Evolutionary conservation across 1,284 basidiomycete species (phyloP).

Genomic region (Marasmius tenuissimus): DNA sequence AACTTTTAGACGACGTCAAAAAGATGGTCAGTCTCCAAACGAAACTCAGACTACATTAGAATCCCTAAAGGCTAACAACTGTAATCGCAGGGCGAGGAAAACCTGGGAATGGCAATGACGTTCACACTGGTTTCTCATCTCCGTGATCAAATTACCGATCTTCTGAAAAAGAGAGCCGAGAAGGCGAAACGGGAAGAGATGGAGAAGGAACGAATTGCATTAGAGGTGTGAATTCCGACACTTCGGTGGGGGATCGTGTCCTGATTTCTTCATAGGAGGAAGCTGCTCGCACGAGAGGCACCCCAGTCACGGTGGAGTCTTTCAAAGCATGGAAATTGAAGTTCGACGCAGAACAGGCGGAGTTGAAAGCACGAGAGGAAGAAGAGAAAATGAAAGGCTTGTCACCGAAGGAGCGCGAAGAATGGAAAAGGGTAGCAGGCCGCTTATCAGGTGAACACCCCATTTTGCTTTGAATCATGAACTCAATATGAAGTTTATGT

Average conservation of each 20-base stretch:
- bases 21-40: conserved; percentile 53
- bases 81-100: conserved; percentile 76
- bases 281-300: conserved; percentile 86
- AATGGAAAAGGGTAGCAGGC: conserved; percentile 66
- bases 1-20: conserved; percentile 60
- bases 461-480: background rate
- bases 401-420: conserved; percentile 87
- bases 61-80: background rate
- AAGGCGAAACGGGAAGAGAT: conserved; percentile 61
- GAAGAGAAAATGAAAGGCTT: conserved; percentile 81
- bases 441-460: conserved; percentile 66
- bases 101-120: conserved; percentile 96
- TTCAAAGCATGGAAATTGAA: conserved; percentile 82
- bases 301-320: conserved; percentile 80
- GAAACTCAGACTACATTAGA: background rate
- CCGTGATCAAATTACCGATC: conserved; percentile 71
- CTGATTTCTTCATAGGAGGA: conserved; percentile 64
- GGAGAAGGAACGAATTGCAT: conserved; percentile 68
- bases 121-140: conserved; percentile 91
- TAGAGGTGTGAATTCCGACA: conserved; percentile 58
- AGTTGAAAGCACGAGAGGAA: conserved; percentile 68
- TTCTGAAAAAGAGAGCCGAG: conserved; percentile 64
- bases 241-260: background rate
- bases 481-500: background rate
- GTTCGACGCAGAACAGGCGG: conserved; percentile 72